phyloP scores from a whole-genome alignment of 257 asterid genomes.

The Solanum paucissectum region DNA sequence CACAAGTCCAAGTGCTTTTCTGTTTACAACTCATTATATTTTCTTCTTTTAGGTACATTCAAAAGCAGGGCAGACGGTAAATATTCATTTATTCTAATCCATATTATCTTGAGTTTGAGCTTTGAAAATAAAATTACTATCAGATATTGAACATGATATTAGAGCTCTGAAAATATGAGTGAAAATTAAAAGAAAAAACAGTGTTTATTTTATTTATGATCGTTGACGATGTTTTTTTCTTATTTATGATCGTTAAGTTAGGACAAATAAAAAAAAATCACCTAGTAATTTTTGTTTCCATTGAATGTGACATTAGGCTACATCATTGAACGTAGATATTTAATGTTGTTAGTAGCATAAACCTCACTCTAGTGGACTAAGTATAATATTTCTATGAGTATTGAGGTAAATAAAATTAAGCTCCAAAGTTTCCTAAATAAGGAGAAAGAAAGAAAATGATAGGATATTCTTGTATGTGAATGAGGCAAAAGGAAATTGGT shows the following conservation, averaged over 20 bases:
- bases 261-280: no score
- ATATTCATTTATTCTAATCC: not conserved
- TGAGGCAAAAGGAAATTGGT: not conserved
- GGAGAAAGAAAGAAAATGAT: not conserved
- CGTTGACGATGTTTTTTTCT: no score
- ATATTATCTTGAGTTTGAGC: not conserved
- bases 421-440: not conserved
- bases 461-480: not conserved
- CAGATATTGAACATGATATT: no score
- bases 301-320: no score
- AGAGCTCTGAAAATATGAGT: no score
- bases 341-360: not conserved
- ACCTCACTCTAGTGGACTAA: not conserved
- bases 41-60: not conserved
- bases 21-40: not conserved
- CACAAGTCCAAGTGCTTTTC: not conserved
- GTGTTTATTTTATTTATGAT: no score
- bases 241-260: no score
- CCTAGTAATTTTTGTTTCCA: no score
- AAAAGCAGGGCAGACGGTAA: not conserved
- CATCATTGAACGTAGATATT: not conserved
- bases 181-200: no score
- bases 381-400: not conserved
- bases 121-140: not conserved
- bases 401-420: not conserved